Conservation (phyloP, 2,329 filamentous ascomycete genomes). For the Cytospora chrysosperma region DNA sequence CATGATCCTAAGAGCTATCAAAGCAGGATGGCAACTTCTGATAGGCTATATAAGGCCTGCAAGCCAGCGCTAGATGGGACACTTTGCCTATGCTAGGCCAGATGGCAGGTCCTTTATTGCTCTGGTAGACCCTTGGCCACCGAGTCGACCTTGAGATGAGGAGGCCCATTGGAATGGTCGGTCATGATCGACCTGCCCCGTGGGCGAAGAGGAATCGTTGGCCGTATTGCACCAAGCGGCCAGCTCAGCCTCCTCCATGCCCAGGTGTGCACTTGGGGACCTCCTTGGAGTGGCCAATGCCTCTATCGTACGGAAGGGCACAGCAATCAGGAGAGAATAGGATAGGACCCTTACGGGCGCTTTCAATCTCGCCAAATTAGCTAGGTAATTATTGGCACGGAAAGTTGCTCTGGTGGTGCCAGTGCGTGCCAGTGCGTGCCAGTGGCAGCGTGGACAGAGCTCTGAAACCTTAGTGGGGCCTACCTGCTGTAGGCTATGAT, state of each 20-base stretch:
- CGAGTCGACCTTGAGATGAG: background rate
- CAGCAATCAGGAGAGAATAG: background rate
- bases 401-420: background rate
- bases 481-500: conserved; percentile 13
- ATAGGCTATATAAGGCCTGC: background rate
- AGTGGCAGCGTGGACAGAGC: background rate
- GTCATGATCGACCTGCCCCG: background rate
- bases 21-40: background rate
- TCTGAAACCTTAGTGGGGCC: conserved; percentile 6
- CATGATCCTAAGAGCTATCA: background rate
- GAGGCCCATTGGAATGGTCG: background rate
- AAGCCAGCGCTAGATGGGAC: background rate
- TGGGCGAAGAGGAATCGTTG: background rate
- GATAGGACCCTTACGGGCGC: background rate
- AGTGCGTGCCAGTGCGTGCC: background rate
- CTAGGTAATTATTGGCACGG: background rate
- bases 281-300: background rate
- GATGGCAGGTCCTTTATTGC: background rate
- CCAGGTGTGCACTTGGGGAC: too few relatives aligned
- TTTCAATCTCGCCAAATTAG: background rate
- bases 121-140: background rate
- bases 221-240: background rate
- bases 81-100: background rate
- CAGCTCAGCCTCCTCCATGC: background rate
- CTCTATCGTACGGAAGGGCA: background rate